phyloP scores from a whole-genome alignment of 345 rosid species.

The Sisymbrium irio region DNA sequence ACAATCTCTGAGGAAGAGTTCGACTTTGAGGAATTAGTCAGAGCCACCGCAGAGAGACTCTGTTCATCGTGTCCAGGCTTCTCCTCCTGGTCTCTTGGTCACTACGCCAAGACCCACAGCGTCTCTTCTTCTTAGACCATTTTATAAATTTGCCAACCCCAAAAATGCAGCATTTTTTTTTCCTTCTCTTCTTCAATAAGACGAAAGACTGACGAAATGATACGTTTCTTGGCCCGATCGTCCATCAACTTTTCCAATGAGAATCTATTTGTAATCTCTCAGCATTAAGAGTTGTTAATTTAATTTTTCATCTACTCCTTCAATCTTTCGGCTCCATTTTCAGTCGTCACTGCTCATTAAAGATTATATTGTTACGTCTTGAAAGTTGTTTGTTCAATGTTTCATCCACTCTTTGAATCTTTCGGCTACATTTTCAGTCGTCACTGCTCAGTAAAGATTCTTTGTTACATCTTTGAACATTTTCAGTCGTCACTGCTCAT shows the following conservation, averaged over 20 bases:
- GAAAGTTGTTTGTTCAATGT: neutral
- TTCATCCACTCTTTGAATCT: neutral
- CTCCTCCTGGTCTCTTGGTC: conserved; percentile 25
- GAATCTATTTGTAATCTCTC: conserved; percentile 18
- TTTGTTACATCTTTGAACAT: no score
- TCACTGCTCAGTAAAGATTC: neutral
- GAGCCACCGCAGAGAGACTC: conserved; percentile 27
- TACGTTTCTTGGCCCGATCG: conserved; percentile 14
- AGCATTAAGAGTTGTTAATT: neutral
- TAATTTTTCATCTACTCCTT: neutral
- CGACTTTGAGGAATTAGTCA: conserved; percentile 30
- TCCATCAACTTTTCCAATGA: neutral
- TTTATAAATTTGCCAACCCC: neutral
- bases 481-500: no score
- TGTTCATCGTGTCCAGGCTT: conserved; percentile 27
- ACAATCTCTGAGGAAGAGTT: conserved; percentile 53
- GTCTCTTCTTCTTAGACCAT: conserved; percentile 23
- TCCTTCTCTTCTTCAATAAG: neutral
- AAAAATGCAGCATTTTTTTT: neutral
- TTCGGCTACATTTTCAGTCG: neutral
- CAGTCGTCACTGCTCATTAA: neutral
- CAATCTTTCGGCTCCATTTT: neutral
- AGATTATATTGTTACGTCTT: no score
- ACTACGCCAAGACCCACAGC: conserved; percentile 20
- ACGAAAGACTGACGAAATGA: neutral